Conservation (phyloP, 2,329 filamentous ascomycete species). For the Penicillium sp. region DNA sequence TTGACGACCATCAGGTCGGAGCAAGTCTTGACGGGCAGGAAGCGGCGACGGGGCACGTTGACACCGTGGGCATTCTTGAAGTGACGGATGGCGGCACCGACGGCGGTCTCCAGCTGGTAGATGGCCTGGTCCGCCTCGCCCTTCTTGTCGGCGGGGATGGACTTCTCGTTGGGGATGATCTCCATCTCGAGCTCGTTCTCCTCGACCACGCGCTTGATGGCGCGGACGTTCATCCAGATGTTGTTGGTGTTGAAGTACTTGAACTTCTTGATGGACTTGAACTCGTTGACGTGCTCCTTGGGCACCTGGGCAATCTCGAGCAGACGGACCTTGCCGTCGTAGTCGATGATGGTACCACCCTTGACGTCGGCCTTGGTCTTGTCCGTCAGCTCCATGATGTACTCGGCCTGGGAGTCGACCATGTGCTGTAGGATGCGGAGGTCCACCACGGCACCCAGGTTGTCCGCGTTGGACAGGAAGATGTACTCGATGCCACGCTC, state of each 20-base stretch:
- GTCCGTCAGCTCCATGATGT: constrained; percentile 99
- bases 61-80: constrained; percentile 98
- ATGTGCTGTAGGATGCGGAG: constrained; percentile 98
- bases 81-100: constrained; percentile 96
- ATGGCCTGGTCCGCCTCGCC: constrained; percentile 97
- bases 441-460: constrained; percentile 95
- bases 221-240: constrained; percentile 98
- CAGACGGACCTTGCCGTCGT: constrained; percentile 91
- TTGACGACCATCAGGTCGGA: constrained; percentile 99
- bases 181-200: constrained; percentile 98
- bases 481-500: constrained; percentile 94
- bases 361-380: constrained; percentile 99
- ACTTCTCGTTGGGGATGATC: constrained; percentile 99
- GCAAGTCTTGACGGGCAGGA: constrained; percentile 99
- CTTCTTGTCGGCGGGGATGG: constrained; percentile 98
- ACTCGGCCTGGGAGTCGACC: constrained; percentile 94
- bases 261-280: constrained; percentile 99
- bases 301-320: constrained; percentile 98
- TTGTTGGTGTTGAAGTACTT: constrained; percentile 99
- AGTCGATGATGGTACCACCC: constrained; percentile 99
- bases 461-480: constrained; percentile 99
- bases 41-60: constrained; percentile 93
- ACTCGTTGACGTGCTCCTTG: constrained; percentile 99
- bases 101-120: constrained; percentile 95
- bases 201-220: constrained; percentile 97